A percentile compares a stretch with the other conserved stretches of the same genome.
phyloP scores from a whole-genome alignment of 805 yeast genomes.

The Pichia cabralensis region DNA sequence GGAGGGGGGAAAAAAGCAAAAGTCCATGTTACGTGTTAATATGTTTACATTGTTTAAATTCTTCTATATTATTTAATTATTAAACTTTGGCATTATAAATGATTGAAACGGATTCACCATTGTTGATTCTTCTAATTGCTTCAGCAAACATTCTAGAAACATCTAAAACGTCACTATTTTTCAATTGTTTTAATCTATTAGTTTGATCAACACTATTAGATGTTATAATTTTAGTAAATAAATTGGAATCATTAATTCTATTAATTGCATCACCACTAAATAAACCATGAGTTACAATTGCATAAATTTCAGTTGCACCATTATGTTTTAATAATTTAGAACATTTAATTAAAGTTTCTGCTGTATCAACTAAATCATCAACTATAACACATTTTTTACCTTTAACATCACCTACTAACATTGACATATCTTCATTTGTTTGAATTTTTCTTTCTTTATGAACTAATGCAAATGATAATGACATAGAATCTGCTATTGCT shows the following conservation, averaged over 20 bases:
- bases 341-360: constrained; percentile 84
- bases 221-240: constrained; percentile 75
- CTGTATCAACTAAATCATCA: constrained; percentile 92
- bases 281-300: constrained; percentile 85
- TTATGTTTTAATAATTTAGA: constrained; percentile 86
- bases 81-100: constrained; percentile 77
- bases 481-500: constrained; percentile 82
- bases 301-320: constrained; percentile 82
- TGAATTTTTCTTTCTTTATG: constrained; percentile 74
- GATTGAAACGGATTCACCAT: constrained; percentile 94
- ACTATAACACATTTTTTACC: constrained; percentile 80
- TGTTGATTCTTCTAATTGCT: constrained; percentile 90
- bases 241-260: constrained; percentile 47
- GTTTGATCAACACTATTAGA: constrained; percentile 89
- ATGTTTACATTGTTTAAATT: background rate
- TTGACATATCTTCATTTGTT: constrained; percentile 44
- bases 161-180: constrained; percentile 67
- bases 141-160: constrained; percentile 86
- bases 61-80: background rate
- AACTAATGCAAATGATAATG: constrained; percentile 84
- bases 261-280: constrained; percentile 86
- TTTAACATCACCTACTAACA: constrained; percentile 92
- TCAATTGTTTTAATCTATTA: constrained; percentile 35
- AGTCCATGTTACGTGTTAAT: no score
- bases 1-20: no score